Base-by-base conservation (phyloP, 495 filamentous ascomycete genomes). In the Glonium stellatum region DNA sequence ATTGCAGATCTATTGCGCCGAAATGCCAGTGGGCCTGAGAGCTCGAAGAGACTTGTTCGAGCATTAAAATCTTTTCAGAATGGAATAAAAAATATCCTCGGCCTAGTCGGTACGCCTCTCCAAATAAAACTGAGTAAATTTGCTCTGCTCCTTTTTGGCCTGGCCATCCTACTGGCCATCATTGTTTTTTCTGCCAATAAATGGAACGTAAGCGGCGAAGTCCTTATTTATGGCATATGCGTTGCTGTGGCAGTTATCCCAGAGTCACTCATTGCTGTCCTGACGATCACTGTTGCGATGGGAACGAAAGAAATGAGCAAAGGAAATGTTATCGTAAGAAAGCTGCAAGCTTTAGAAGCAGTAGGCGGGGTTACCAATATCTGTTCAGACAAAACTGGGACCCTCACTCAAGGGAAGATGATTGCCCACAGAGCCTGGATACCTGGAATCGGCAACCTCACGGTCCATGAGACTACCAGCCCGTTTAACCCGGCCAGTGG, bases 281-380 rank as follows among this genome's bases (percentile, higher is more conserved):
- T 90, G 61, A 89, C 86, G 0, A 88, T 89, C 62, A 88, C 85
- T 19, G 85, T 89, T 78, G 84, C 86, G 5, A 80, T 86, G 19
- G 87, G 85, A 36, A 85, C 84, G 10, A 86, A 84, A 70, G 80
- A 82, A 46, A 90, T 90, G 87, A 84, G 83, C 6, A 74, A 81
- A 59, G 76, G 82, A 25, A 77, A 88, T 68, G 85, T 88, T 54
- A 82, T 89, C 61, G 84, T 88, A 21, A 78, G 86, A 31, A 83
- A 83, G 61, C 75, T 87, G 42, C 78, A 85, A 19, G 81, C 84
- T 5, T 70, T 88, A 12, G 86, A 89, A 64, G 80, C 80, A 22
- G 73, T 83, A 23, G 80, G 80, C 5, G 80, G 78, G 49, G 78
- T 83, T 31, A 83, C 80, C 27, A 79, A 80, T 59, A 81, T 82